phyloP scores from a whole-genome alignment of 305 asterid genomes.

The Fraxinus velutina region DNA sequence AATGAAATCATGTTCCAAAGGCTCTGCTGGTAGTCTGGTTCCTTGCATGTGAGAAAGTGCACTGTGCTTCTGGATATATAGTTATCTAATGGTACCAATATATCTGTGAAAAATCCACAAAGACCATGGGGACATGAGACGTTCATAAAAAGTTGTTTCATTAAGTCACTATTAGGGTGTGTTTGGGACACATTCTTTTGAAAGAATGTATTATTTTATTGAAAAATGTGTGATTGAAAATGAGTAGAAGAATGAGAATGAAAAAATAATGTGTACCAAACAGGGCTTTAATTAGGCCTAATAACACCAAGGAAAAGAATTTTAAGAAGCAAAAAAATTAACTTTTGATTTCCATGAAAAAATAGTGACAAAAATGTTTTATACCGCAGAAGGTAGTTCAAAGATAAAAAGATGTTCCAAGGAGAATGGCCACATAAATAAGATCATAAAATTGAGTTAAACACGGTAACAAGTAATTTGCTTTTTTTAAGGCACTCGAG shows the following conservation, averaged over 20 bases:
- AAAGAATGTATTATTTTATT: too few species aligned
- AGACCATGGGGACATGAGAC: constrained; percentile 12
- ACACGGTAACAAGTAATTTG: not conserved
- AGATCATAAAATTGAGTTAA: not conserved
- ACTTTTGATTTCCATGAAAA: not conserved
- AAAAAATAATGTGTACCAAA: too few species aligned
- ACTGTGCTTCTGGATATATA: constrained; percentile 81
- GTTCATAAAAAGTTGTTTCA: constrained; percentile 15
- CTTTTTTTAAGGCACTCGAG: not conserved
- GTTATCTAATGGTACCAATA: constrained; percentile 91
- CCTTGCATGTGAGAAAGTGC: constrained; percentile 85
- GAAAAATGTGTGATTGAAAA: too few species aligned
- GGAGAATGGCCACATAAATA: not conserved
- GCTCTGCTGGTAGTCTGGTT: constrained; percentile 96
- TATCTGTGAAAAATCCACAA: constrained; percentile 52
- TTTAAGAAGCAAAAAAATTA: not conserved
- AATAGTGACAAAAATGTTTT: not conserved
- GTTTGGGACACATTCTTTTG: too few species aligned
- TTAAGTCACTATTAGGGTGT: not conserved
- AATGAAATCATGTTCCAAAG: constrained; percentile 94
- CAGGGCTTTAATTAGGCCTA: not conserved
- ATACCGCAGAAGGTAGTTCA: not conserved
- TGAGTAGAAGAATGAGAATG: too few species aligned
- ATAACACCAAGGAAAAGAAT: not conserved
- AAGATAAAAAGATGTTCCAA: not conserved